phyloP scores from a whole-genome alignment of 139 green algal genomes.

The Edaphochlamys debaryana region DNA sequence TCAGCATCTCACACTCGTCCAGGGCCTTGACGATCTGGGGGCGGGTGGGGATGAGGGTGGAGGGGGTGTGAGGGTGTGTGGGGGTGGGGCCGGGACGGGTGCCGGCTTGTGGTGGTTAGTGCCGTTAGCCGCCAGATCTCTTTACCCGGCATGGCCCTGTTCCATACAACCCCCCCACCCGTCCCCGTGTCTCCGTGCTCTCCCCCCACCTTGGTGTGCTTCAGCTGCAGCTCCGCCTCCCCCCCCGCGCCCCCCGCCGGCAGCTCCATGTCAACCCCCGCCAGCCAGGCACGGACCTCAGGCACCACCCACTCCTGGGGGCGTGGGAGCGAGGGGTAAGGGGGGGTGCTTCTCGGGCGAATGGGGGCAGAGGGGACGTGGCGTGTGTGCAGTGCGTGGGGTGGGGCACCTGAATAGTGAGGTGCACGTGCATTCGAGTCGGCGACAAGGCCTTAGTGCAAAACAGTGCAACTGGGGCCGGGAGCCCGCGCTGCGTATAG shows the following conservation, averaged over 20 bases:
- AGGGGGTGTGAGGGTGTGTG: too few species aligned
- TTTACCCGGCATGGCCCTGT: not conserved
- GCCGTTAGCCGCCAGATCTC: not conserved
- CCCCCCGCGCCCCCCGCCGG: not conserved
- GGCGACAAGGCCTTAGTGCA: too few species aligned
- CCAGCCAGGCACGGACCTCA: not conserved
- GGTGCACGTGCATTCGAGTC: too few species aligned
- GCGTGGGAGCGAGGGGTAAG: too few species aligned
- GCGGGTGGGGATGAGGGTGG: not conserved
- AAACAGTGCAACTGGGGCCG: too few species aligned
- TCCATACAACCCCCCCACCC: too few species aligned
- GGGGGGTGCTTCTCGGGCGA: too few species aligned
- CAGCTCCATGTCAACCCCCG: conserved; percentile 20
- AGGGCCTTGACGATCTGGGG: conserved; percentile 20
- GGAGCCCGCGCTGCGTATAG: too few species aligned
- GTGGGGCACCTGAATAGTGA: too few species aligned
- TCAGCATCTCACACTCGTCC: conserved; percentile 37
- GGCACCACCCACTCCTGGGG: conserved; percentile 2
- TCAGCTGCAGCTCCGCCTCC: conserved; percentile 32
- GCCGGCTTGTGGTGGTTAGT: not conserved
- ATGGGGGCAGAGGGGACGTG: too few species aligned
- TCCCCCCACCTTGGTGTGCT: conserved; percentile 3
- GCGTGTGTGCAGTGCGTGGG: too few species aligned
- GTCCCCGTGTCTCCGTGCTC: too few species aligned
- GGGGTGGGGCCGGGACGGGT: not conserved